A percentile compares a stretch with the other conserved stretches of the same genome.
These are phyloP conservation scores for Nannochloropsis salina DNA, from an alignment of 108 stramenopile species.

Conservation along the genomic window DNA sequence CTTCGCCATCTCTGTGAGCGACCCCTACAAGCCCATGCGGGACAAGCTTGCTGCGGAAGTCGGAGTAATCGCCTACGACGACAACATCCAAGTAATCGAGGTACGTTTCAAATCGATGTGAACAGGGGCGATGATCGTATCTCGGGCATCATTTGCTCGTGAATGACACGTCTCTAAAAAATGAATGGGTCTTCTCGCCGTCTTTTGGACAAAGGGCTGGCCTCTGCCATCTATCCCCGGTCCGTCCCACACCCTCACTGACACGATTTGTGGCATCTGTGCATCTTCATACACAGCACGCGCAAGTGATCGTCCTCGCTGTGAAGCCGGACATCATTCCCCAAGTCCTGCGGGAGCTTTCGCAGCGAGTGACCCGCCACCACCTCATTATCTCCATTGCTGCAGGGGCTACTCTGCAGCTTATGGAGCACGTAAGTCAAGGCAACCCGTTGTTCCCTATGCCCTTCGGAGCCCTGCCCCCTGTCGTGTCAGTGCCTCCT, in stretches of 20 bases:
- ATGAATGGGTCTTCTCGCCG: no score
- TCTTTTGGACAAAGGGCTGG: no score
- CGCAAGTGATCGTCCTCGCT: conserved; percentile 30
- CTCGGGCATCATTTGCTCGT: no score
- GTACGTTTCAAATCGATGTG: neutral
- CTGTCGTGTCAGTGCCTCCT: no score
- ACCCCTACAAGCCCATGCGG: conserved; percentile 1
- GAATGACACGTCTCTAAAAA: no score
- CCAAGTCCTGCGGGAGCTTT: conserved; percentile 21
- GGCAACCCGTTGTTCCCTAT: neutral
- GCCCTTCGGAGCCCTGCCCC: neutral
- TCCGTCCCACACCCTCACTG: no score
- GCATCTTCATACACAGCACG: neutral
- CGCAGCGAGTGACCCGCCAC: conserved; percentile 13
- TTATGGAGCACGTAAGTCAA: neutral
- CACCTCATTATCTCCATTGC: conserved; percentile 71
- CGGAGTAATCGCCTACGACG: neutral
- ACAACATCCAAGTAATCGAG: neutral
- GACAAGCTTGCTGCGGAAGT: neutral
- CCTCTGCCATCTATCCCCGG: no score
- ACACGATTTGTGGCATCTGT: no score
- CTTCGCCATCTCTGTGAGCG: neutral
- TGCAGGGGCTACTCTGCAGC: conserved; percentile 54
- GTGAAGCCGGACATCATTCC: conserved; percentile 42
- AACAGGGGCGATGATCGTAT: no score